Evolutionary conservation across 148 eudicot genomes (phyloP).

Genomic region (Beta vulgaris): DNA sequence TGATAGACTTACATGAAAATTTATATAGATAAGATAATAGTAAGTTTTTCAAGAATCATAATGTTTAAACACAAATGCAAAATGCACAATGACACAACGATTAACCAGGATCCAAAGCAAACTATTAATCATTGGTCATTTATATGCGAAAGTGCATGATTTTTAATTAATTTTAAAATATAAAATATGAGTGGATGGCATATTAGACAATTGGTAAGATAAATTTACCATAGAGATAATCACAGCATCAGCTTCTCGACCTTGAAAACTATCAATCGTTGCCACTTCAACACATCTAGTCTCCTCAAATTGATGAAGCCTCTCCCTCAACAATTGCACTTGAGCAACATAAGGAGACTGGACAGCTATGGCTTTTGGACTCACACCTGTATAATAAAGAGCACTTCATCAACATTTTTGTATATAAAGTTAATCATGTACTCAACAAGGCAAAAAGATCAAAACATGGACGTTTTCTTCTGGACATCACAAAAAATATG

Average conservation of each 20-base stretch:
- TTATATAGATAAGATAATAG: no score
- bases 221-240: constrained; percentile 74
- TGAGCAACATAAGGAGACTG: constrained; percentile 96
- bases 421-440: background rate
- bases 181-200: background rate
- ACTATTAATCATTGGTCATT: background rate
- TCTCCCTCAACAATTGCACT: constrained; percentile 79
- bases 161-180: background rate
- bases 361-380: constrained; percentile 69
- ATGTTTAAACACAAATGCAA: no score
- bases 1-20: no score
- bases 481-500: background rate
- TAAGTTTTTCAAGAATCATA: no score
- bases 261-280: constrained; percentile 88
- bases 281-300: constrained; percentile 73
- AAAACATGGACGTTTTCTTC: background rate
- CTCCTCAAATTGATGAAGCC: constrained; percentile 55
- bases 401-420: background rate
- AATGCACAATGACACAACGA: no score
- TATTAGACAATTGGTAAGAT: background rate
- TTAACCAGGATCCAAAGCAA: background rate
- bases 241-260: constrained; percentile 90
- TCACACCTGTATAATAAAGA: constrained; percentile 51
- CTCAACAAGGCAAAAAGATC: background rate
- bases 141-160: background rate